phyloP scores from a whole-genome alignment of 768 basidiomycete genomes.

The Tylopilus subfusipes region DNA sequence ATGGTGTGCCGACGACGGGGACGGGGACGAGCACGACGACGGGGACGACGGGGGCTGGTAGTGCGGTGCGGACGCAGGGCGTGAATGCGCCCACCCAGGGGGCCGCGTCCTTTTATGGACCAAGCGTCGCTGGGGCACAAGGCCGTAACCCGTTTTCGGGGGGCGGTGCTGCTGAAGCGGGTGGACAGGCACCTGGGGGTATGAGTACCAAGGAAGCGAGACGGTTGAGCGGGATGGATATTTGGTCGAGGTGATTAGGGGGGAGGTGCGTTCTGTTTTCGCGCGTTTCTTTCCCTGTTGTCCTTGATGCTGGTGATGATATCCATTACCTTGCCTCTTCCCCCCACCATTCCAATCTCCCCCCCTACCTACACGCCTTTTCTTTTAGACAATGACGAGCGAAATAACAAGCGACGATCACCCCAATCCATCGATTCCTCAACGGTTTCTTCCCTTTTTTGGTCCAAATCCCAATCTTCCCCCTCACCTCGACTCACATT shows the following conservation, averaged over 20 bases:
- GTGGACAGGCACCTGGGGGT: slow-evolving; percentile 30
- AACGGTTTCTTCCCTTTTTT: too few relatives aligned
- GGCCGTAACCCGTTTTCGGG: slow-evolving; percentile 39
- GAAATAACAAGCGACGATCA: slow-evolving; percentile 6
- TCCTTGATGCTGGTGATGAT: too few relatives aligned
- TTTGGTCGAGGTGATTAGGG: slow-evolving; percentile 64
- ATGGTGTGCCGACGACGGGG: slow-evolving; percentile 34
- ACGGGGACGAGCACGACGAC: too few relatives aligned
- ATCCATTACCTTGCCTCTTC: too few relatives aligned
- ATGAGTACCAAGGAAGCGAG: slow-evolving; percentile 52
- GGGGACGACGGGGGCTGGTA: slow-evolving; percentile 34
- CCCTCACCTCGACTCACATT: background rate
- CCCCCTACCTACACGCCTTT: background rate
- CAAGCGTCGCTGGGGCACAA: slow-evolving; percentile 49
- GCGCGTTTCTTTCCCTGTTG: too few relatives aligned
- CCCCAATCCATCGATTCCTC: background rate
- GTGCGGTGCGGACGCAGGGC: slow-evolving; percentile 40
- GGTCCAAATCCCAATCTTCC: too few relatives aligned
- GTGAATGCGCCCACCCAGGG: slow-evolving; percentile 27
- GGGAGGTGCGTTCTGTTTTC: background rate
- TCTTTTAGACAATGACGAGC: background rate
- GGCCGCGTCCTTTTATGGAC: slow-evolving; percentile 62
- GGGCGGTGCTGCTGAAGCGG: slow-evolving; percentile 25
- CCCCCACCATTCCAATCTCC: too few relatives aligned
- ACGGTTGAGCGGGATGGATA: slow-evolving; percentile 64